phyloP scores from a whole-genome alignment of 768 basidiomycete species.

The Exsudoporus frostii region DNA sequence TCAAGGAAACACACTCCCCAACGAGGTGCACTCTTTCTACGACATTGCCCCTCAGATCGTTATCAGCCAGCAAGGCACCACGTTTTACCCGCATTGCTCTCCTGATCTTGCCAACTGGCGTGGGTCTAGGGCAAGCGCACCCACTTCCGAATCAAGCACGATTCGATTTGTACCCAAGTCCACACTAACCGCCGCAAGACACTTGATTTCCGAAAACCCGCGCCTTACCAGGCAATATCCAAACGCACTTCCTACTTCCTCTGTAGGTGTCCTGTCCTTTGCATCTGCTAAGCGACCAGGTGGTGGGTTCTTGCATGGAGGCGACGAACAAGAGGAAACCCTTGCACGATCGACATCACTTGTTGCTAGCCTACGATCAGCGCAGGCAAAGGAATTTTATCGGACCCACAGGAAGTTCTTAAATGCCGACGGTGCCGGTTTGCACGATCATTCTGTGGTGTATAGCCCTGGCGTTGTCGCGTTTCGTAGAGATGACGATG shows the following conservation, averaged over 20 bases:
- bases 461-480: conserved; percentile 43
- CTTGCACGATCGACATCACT: conserved; percentile 42
- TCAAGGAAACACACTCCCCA: neutral
- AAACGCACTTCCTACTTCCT: conserved; percentile 23
- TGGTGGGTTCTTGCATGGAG: conserved; percentile 43
- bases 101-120: conserved; percentile 36
- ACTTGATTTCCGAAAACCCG: conserved; percentile 14
- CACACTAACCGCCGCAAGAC: conserved; percentile 34
- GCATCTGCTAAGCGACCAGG: conserved; percentile 43
- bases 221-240: conserved; percentile 10
- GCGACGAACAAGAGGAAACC: conserved; percentile 44
- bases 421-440: conserved; percentile 37
- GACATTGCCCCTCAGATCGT: conserved; percentile 36
- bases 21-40: conserved; percentile 19
- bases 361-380: conserved; percentile 35
- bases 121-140: conserved; percentile 9
- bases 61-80: conserved; percentile 36
- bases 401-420: conserved; percentile 35
- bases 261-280: conserved; percentile 41
- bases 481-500: conserved; percentile 39
- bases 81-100: conserved; percentile 40
- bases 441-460: conserved; percentile 47
- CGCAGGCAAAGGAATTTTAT: conserved; percentile 39
- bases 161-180: conserved; percentile 32
- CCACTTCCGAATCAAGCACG: conserved; percentile 10